Evolutionary conservation across 768 basidiomycete genomes (phyloP).

Genomic region (Xerocomellus dryophilus): DNA sequence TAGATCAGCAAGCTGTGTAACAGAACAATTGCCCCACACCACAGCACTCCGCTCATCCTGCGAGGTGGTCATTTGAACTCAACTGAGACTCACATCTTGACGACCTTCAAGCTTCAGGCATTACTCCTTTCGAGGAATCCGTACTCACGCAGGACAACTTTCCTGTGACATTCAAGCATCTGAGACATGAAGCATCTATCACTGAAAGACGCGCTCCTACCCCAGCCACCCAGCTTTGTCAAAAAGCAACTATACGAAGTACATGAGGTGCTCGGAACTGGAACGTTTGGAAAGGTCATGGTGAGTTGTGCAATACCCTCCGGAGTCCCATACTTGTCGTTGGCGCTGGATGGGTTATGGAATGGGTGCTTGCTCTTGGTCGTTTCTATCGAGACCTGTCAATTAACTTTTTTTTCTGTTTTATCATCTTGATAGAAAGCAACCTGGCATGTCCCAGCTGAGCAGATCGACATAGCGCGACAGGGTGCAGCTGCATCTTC

Average conservation of each 20-base stretch:
- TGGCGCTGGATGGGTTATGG: not conserved
- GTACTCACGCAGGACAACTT: not conserved
- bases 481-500: constrained; percentile 52
- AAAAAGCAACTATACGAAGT: constrained; percentile 85
- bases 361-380: not conserved
- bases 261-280: constrained; percentile 70
- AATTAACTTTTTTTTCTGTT: not conserved
- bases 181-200: constrained; percentile 35
- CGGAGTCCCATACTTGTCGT: not conserved
- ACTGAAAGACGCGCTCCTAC: constrained; percentile 59
- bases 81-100: not conserved
- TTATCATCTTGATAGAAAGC: constrained; percentile 46
- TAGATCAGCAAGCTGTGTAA: constrained; percentile 14
- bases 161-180: not conserved
- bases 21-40: not conserved
- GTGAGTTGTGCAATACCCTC: constrained; percentile 39
- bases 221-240: constrained; percentile 79
- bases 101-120: not conserved
- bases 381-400: not conserved
- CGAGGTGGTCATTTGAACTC: not conserved
- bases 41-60: constrained; percentile 1
- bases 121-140: not conserved
- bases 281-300: constrained; percentile 90
- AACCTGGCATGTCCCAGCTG: constrained; percentile 72
- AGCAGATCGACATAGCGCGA: constrained; percentile 53